These are phyloP conservation scores for Apiospora koreana DNA, from an alignment of 2,329 filamentous ascomycete species.

Conservation along the genomic window DNA sequence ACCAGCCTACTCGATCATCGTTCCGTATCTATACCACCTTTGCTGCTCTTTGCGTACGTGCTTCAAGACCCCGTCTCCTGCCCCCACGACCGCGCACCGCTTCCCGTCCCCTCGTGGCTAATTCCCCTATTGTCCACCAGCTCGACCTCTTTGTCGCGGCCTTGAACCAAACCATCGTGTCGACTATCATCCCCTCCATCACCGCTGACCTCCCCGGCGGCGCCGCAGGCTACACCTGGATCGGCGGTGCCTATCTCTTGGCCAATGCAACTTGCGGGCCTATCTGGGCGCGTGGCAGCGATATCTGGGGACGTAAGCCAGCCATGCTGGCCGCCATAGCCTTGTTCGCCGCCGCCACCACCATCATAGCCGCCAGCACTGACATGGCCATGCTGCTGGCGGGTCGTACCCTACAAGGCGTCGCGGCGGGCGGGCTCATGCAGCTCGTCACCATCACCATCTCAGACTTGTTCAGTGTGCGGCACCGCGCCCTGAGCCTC, in stretches of 20 bases:
- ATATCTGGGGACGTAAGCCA: constrained; percentile 19
- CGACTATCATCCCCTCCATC: constrained; percentile 59
- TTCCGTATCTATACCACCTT: background rate
- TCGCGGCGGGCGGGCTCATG: constrained; percentile 14
- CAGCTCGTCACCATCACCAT: constrained; percentile 18
- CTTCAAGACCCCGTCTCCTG: background rate
- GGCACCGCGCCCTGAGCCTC: constrained; percentile 38
- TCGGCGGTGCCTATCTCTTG: constrained; percentile 69
- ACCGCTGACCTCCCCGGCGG: constrained; percentile 52
- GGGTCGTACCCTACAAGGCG: constrained; percentile 45
- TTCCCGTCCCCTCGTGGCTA: background rate
- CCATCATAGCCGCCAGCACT: constrained; percentile 31
- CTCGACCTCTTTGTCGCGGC: constrained; percentile 62
- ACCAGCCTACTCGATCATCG: background rate
- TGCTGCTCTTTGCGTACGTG: background rate
- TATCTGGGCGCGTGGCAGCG: constrained; percentile 19
- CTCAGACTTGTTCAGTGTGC: constrained; percentile 39
- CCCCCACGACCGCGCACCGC: too few relatives aligned
- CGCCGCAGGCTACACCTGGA: constrained; percentile 68
- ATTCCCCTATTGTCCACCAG: background rate
- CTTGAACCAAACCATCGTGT: constrained; percentile 66
- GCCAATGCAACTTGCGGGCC: constrained; percentile 64
- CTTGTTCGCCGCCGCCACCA: constrained; percentile 18
- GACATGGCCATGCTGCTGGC: constrained; percentile 42
- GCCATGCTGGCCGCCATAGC: constrained; percentile 19